Evolutionary conservation across 129 eudicot species (phyloP).

Genomic region (Pittosporum tobira): DNA sequence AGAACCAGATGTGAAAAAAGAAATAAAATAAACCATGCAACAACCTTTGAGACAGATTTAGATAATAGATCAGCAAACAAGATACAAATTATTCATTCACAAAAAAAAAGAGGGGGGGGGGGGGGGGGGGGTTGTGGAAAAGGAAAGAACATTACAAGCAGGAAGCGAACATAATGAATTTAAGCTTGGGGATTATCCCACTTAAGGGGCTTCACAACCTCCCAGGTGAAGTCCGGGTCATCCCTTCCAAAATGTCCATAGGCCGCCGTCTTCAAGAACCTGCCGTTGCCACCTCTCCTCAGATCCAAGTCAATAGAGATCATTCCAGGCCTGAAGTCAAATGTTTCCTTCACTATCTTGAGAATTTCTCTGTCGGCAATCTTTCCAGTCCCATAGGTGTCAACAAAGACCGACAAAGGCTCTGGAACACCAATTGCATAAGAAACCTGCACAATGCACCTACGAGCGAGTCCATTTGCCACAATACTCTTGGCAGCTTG

Average conservation of each 20-base stretch:
- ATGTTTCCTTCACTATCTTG: slow-evolving; percentile 15
- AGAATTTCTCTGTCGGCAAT: slow-evolving; percentile 17
- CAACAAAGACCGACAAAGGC: slow-evolving; percentile 16
- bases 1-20: not conserved
- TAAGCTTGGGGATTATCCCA: slow-evolving; percentile 18
- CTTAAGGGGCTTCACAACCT: slow-evolving; percentile 18
- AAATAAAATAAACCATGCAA: not conserved
- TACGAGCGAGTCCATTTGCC: slow-evolving; percentile 14
- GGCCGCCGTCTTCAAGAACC: slow-evolving; percentile 22
- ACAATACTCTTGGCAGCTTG: slow-evolving; percentile 21
- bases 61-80: not conserved
- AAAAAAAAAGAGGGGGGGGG: not conserved
- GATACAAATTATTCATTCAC: slow-evolving; percentile 4
- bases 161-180: not conserved
- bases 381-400: slow-evolving; percentile 15
- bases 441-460: slow-evolving; percentile 21
- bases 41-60: not conserved
- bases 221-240: slow-evolving; percentile 20
- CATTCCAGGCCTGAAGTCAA: slow-evolving; percentile 19
- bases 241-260: slow-evolving; percentile 19
- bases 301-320: slow-evolving; percentile 14
- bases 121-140: too few relatives aligned
- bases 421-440: slow-evolving; percentile 20
- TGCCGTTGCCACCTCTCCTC: slow-evolving; percentile 16
- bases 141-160: not conserved